Evolutionary conservation across 176 grass and related monocot species (phyloP), one percentile per base, ranked within the genome.

Genomic region (Eragrostis nindensis): DNA sequence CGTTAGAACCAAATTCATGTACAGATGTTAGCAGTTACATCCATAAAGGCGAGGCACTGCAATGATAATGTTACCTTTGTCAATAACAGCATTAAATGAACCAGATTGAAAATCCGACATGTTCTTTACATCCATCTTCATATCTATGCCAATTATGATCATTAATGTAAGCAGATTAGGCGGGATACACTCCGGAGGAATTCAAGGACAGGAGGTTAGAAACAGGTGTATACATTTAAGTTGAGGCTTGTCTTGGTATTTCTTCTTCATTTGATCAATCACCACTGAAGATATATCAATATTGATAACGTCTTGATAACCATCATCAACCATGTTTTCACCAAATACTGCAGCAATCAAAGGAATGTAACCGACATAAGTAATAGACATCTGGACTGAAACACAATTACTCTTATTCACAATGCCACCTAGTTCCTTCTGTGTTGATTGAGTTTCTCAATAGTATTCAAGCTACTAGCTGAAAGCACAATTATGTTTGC

Each of bases 211-310:
- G 29, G 61, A 73, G 61, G 49, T 11, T 73, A 60, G 15, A 36
- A 61, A 72, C 3, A 85, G 8, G 11, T 56, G 5, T 46, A 78
- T 89, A 98, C 95, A 95, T 81, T 98, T 90, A 43, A 98, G 81
- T n/a, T 73, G 77, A 77, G 84, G 73, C 49, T 76, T 87, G 67
- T 93, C 87, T 13, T 76, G 70, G 79, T 93, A 95, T 73, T 98
- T 95, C 81, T 88, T 89, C 75, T 89, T 89, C 95, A 98, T 95
- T 66, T 94, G 87, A 61, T 87, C 87, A 78, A 98, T 91, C 32
- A 98, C 90, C 29, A 98, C 95, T 1, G 86, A 91, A 30, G 95
- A 98, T 85, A 98, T 98, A 80, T 95, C 95, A 0, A 98, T 81
- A 78, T 95, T 95, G 61, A 93, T 45, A 27, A 98, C 25, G 16